Base-by-base conservation (phyloP, 2,329 filamentous ascomycete species). In the Calonectria crousiana region DNA sequence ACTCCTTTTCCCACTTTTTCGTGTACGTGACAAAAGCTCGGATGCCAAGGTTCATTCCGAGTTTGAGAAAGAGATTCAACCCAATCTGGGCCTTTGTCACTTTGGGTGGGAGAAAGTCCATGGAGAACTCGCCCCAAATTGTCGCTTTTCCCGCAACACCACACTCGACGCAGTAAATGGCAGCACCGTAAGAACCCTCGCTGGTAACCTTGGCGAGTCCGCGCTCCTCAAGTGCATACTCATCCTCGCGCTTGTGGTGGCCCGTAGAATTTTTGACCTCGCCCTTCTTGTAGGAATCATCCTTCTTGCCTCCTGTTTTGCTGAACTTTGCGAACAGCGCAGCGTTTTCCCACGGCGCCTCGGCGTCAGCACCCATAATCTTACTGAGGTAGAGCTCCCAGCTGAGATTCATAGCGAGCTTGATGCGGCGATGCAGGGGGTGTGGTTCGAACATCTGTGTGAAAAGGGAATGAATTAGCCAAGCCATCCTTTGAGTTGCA, bases 161-260 rank as follows among this genome's bases (percentile, higher is more conserved):
- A 51, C 71, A 73, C 23, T 73, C 71, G 11, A 73, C 71, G 23
- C 71, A 73, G 58, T 67, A 73, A 11, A 73, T 44, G 18, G 60
- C 71, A 23, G 53, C 30, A 14, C 71, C 71, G 6, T 47, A 70
- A 38, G 32, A 23, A 8, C n/a, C n/a, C n/a, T 23, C 44, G 44
- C 44, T 23, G 0, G 44, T 47, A 18, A 47, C 44, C n/a, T 47
- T 47, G 10, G 2, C 44, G n/a, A 34, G 18, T n/a, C 34, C 58
- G 23, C 65, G 70, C 20, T 69, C 66, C 6, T 44, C 49, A 34
- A 34, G 32, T 11, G 8, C 32, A 5, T 11, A 14, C 28, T 32
- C 30, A 11, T 36, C 32, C 28, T 30, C 52, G 28, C 32, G 41
- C 36, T 58, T 26, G 64, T 51, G 41, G 30, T 52, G 41, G 49